Evolutionary conservation across 768 basidiomycete species (phyloP).

Genomic region (Macrolepiota fuliginosa): DNA sequence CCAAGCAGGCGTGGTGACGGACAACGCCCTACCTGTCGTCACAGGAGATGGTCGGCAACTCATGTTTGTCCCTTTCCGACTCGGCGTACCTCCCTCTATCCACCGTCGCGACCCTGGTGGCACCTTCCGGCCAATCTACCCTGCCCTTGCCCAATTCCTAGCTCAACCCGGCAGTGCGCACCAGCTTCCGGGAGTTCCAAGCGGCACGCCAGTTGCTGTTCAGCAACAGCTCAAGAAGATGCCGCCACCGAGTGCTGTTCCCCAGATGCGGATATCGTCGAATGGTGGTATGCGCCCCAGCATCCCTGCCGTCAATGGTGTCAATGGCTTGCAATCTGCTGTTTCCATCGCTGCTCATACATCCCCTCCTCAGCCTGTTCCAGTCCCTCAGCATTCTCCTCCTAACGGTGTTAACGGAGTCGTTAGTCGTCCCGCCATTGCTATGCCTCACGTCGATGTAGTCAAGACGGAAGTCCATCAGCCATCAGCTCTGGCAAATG

Average conservation of each 20-base stretch:
- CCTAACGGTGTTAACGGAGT: conserved; percentile 32
- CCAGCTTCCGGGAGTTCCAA: conserved; percentile 20
- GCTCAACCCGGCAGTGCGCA: conserved; percentile 10
- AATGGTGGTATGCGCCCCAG: conserved; percentile 52
- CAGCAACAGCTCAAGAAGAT: conserved; percentile 62
- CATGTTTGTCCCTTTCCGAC: conserved; percentile 46
- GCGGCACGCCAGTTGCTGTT: conserved; percentile 56
- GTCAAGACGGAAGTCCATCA: conserved; percentile 31
- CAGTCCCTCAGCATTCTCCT: conserved; percentile 28
- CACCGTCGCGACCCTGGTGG: conserved; percentile 32
- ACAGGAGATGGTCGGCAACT: conserved; percentile 50
- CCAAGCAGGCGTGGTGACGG: conserved; percentile 46
- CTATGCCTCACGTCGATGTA: conserved; percentile 45
- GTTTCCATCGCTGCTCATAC: conserved; percentile 20
- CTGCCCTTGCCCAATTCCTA: conserved; percentile 15
- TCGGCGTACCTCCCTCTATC: conserved; percentile 35
- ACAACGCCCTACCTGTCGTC: conserved; percentile 43
- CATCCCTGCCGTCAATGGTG: conserved; percentile 33
- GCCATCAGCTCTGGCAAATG: conserved; percentile 30
- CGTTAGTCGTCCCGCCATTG: conserved; percentile 39
- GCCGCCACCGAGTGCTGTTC: conserved; percentile 49
- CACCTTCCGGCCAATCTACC: conserved; percentile 24
- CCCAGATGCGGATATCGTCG: conserved; percentile 63
- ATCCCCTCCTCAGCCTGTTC: conserved; percentile 37
- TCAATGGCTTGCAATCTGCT: conserved; percentile 22